Percentiles rank a stretch among this genome's conserved stretches.
These are phyloP conservation scores for Knufia fluminis DNA, from an alignment of 2,329 filamentous ascomycete species.

Conservation along the genomic window DNA sequence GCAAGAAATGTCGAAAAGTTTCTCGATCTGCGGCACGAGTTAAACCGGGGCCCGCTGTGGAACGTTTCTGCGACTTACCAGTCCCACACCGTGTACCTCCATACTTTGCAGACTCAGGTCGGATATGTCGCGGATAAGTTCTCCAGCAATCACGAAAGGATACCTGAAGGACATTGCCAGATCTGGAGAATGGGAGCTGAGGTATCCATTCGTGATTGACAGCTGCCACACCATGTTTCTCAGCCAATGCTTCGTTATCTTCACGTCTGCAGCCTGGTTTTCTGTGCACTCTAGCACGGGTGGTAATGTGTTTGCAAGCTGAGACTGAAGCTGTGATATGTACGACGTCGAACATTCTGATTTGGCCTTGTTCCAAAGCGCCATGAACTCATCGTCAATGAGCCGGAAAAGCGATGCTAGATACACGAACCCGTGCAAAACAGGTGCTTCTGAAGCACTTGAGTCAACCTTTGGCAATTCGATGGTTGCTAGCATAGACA, in stretches of 20 bases:
- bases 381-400: slow-evolving; percentile 56
- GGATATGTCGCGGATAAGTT: slow-evolving; percentile 56
- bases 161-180: slow-evolving; percentile 36
- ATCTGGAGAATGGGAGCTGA: slow-evolving; percentile 26
- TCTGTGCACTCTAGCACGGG: slow-evolving; percentile 18
- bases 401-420: slow-evolving; percentile 56
- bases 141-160: slow-evolving; percentile 52
- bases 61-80: slow-evolving; percentile 44
- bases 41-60: not conserved
- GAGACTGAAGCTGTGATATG: slow-evolving; percentile 51
- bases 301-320: slow-evolving; percentile 27
- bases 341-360: slow-evolving; percentile 49
- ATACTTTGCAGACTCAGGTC: slow-evolving; percentile 64
- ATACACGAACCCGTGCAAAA: slow-evolving; percentile 48
- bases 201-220: slow-evolving; percentile 55
- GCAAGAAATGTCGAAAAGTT: slow-evolving; percentile 67
- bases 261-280: slow-evolving; percentile 25
- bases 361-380: slow-evolving; percentile 58
- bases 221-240: slow-evolving; percentile 64
- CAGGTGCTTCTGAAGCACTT: slow-evolving; percentile 47
- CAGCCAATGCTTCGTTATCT: slow-evolving; percentile 61
- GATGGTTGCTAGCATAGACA: slow-evolving; percentile 58
- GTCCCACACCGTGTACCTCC: slow-evolving; percentile 63
- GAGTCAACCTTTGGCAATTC: slow-evolving; percentile 49
- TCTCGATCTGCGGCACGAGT: slow-evolving; percentile 53